A percentile compares a stretch with the other conserved stretches of the same genome.
Evolutionary conservation across 495 filamentous ascomycete genomes (phyloP).

Genomic region (Cercophora scortea): DNA sequence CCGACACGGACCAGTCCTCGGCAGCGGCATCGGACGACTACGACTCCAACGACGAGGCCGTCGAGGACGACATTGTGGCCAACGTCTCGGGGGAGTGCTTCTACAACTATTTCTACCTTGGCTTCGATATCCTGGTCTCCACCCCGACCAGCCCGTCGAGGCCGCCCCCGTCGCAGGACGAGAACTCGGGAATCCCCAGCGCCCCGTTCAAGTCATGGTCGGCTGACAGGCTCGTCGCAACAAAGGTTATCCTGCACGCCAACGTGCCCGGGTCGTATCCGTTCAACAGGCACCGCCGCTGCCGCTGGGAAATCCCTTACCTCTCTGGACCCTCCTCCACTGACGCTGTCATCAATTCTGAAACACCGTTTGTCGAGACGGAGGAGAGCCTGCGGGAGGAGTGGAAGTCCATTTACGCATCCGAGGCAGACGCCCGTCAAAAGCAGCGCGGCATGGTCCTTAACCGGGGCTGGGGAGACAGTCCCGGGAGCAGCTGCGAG

Average conservation of each 20-base stretch:
- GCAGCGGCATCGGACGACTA: conserved; percentile 62
- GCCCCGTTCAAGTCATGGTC: conserved; percentile 27
- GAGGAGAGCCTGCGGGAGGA: conserved; percentile 58
- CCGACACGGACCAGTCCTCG: conserved; percentile 80
- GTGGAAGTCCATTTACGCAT: conserved; percentile 61
- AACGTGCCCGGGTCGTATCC: conserved; percentile 95
- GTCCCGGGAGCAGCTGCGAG: conserved; percentile 84
- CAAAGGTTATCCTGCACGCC: conserved; percentile 83
- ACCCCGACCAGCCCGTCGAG: conserved; percentile 56
- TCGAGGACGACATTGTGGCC: conserved; percentile 39
- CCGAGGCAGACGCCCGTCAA: conserved; percentile 50
- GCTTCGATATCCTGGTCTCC: conserved; percentile 89
- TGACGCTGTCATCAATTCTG: conserved; percentile 51
- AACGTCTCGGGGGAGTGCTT: conserved; percentile 67
- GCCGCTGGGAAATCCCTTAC: conserved; percentile 74
- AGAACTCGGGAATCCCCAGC: conserved; percentile 18
- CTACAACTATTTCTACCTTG: conserved; percentile 93
- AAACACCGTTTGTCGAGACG: conserved; percentile 65
- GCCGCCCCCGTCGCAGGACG: conserved; percentile 50
- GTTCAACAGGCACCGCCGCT: conserved; percentile 89
- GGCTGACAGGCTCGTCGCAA: conserved; percentile 63
- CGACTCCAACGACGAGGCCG: conserved; percentile 50
- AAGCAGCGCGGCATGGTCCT: conserved; percentile 76
- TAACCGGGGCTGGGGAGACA: conserved; percentile 85
- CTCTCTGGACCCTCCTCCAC: conserved; percentile 21